Evolutionary conservation across 306 rosid species (phyloP).

Genomic region (Lupinus albus): DNA sequence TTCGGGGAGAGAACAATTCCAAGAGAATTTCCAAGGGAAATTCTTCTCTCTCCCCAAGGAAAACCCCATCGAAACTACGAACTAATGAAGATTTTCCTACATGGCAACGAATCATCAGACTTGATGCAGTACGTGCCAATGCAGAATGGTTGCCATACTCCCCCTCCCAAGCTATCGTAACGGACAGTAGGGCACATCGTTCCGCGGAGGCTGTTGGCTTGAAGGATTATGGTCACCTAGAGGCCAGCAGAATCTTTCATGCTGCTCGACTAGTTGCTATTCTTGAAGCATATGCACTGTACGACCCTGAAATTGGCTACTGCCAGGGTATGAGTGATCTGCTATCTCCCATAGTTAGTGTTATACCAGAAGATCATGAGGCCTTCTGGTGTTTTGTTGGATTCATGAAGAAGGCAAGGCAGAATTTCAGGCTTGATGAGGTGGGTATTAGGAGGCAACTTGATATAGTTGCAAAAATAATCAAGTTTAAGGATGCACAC

Average conservation of each 20-base stretch:
- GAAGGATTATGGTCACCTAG: slow-evolving; percentile 90
- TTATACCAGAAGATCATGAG: slow-evolving; percentile 83
- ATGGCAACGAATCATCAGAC: slow-evolving; percentile 96
- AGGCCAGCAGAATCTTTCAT: slow-evolving; percentile 80
- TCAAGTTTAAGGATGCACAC: slow-evolving; percentile 83
- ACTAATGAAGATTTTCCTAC: slow-evolving; percentile 79
- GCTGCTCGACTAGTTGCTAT: slow-evolving; percentile 93
- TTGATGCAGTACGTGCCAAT: slow-evolving; percentile 94
- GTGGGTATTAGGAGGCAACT: slow-evolving; percentile 96
- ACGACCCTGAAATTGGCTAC: slow-evolving; percentile 97
- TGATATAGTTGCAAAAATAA: slow-evolving; percentile 79
- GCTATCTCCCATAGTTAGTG: slow-evolving; percentile 86
- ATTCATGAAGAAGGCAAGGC: slow-evolving; percentile 98
- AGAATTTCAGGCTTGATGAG: slow-evolving; percentile 97
- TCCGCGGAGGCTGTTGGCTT: slow-evolving; percentile 90
- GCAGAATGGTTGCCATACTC: slow-evolving; percentile 81
- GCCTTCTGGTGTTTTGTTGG: slow-evolving; percentile 99
- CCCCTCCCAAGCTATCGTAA: slow-evolving; percentile 67
- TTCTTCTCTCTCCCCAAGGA: slow-evolving; percentile 58
- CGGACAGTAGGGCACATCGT: slow-evolving; percentile 67
- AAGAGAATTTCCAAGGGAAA: slow-evolving; percentile 55
- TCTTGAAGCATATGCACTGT: slow-evolving; percentile 96
- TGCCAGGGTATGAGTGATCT: slow-evolving; percentile 99
- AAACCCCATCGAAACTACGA: slow-evolving; percentile 52
- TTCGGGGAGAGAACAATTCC: slow-evolving; percentile 58